A percentile compares a stretch with the other conserved stretches of the same genome.
These are phyloP conservation scores for Gynochthodes officinalis DNA, from an alignment of 257 asterid genomes.

Conservation along the genomic window DNA sequence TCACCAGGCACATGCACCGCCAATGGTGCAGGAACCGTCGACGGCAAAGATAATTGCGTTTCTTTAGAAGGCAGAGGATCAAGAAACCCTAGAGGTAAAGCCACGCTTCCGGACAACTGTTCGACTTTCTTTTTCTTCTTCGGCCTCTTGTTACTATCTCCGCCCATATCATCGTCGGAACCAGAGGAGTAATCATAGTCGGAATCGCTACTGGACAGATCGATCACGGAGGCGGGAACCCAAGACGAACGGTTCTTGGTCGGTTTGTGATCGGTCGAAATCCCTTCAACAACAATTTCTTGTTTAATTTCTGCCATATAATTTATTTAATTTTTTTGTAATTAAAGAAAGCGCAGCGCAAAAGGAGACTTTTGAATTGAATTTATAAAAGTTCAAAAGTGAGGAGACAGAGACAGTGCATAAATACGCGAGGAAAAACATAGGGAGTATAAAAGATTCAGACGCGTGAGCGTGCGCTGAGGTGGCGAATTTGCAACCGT, in stretches of 20 bases:
- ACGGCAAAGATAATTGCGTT: neutral
- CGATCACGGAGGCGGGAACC: constrained; percentile 11
- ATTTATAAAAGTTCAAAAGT: neutral
- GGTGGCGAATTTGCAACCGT: neutral
- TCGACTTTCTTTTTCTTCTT: constrained; percentile 48
- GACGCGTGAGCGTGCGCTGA: neutral
- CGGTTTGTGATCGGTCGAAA: neutral
- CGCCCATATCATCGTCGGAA: constrained; percentile 4
- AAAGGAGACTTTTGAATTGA: neutral
- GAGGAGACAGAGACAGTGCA: no score
- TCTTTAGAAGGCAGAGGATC: constrained; percentile 59
- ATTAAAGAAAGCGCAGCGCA: neutral
- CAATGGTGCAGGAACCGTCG: constrained; percentile 3
- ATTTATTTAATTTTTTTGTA: neutral
- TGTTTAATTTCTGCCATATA: constrained; percentile 12
- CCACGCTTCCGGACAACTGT: constrained; percentile 19
- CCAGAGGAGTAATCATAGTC: constrained; percentile 15
- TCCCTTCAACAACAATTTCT: neutral
- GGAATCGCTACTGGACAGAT: constrained; percentile 34
- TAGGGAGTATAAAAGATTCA: neutral
- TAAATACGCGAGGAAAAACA: no score
- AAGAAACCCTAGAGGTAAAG: constrained; percentile 74
- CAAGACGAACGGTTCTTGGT: neutral
- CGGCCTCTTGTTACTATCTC: constrained; percentile 3
- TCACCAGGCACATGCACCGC: constrained; percentile 16